phyloP scores from a whole-genome alignment of 768 basidiomycete genomes.

The Boletus rex-veris region DNA sequence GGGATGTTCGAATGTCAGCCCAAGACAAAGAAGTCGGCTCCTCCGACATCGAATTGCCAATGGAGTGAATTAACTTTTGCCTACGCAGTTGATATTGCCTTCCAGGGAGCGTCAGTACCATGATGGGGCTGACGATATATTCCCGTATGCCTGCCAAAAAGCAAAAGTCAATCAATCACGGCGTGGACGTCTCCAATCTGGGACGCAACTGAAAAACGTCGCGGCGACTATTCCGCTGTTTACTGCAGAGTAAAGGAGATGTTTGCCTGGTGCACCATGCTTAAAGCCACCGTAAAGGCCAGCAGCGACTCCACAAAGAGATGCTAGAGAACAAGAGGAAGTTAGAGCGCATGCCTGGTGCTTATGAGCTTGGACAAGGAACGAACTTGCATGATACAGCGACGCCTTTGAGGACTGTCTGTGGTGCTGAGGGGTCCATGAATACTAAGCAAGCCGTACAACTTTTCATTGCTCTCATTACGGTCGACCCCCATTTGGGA shows the following conservation, averaged over 20 bases:
- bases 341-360: conserved; percentile 21
- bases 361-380: conserved; percentile 14
- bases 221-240: conserved; percentile 71
- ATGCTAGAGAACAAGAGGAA: conserved; percentile 44
- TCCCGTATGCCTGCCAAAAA: conserved; percentile 61
- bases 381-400: conserved; percentile 80
- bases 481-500: conserved; percentile 1
- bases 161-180: neutral
- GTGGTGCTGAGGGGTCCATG: conserved; percentile 33
- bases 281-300: conserved; percentile 46
- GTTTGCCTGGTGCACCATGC: conserved; percentile 44
- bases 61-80: conserved; percentile 27
- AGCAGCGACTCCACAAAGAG: conserved; percentile 46
- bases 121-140: conserved; percentile 64
- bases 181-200: neutral
- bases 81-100: conserved; percentile 45
- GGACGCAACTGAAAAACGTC: conserved; percentile 71
- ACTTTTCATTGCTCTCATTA: no score
- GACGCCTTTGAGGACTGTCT: conserved; percentile 55
- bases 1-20: conserved; percentile 54
- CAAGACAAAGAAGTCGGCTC: conserved; percentile 33
- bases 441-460: no score
- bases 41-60: conserved; percentile 14
- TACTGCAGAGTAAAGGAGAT: conserved; percentile 59
- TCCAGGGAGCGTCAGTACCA: conserved; percentile 45